A percentile compares a stretch with the other conserved stretches of the same genome.
Conservation (phyloP, 225 moss, liverwort and hornwort species). For the Pseudisothecium myosuroides region DNA sequence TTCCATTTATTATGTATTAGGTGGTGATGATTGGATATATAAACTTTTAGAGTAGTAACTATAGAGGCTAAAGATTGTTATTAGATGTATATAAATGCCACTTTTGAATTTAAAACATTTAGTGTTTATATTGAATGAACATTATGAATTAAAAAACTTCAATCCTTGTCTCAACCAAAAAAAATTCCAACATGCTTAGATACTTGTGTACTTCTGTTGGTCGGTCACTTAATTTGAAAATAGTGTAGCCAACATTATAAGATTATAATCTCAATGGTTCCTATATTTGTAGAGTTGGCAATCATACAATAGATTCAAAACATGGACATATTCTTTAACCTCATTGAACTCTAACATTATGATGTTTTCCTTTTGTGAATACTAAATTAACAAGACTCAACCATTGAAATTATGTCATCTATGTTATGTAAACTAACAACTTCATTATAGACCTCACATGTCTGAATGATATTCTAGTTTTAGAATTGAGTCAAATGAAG, state of each 20-base stretch:
- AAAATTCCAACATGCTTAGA: background rate
- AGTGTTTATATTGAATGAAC: too few relatives aligned
- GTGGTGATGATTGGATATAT: background rate
- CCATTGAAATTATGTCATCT: too few relatives aligned
- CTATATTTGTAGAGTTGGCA: too few relatives aligned
- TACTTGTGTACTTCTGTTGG: background rate
- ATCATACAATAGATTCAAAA: background rate
- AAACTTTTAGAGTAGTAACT: background rate
- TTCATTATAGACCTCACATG: background rate
- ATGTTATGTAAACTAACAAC: background rate
- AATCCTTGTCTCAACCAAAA: fast-evolving
- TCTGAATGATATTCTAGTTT: fast-evolving
- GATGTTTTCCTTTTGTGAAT: too few relatives aligned
- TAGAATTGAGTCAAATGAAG: background rate
- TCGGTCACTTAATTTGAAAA: background rate
- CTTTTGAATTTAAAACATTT: background rate
- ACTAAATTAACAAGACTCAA: too few relatives aligned
- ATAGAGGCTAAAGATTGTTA: background rate
- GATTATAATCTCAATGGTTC: too few relatives aligned
- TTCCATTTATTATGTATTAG: background rate
- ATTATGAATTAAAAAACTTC: background rate
- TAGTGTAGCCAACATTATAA: too few relatives aligned
- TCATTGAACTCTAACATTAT: too few relatives aligned
- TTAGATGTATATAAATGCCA: background rate
- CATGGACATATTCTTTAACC: background rate